These are phyloP conservation scores for Flaveria sonorensis DNA, from an alignment of 129 eudicot species.

Conservation along the genomic window DNA sequence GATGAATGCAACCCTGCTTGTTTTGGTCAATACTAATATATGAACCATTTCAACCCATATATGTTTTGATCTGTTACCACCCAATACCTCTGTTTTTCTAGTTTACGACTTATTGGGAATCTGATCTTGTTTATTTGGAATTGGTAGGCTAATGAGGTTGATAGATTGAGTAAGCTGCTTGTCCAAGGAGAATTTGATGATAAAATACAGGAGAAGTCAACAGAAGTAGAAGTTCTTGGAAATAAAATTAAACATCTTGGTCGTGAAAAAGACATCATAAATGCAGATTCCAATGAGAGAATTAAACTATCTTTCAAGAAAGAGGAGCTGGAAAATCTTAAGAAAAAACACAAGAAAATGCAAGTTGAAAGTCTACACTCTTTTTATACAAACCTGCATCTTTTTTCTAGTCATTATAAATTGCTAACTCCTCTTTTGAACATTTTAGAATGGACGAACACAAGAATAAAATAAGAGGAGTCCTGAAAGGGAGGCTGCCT, in stretches of 20 bases:
- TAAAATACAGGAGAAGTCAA: constrained; percentile 41
- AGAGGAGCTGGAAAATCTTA: constrained; percentile 53
- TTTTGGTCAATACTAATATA: neutral
- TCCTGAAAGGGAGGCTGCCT: constrained; percentile 91
- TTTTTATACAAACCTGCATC: neutral
- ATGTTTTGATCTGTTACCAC: neutral
- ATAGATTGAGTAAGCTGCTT: constrained; percentile 61
- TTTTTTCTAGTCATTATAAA: constrained; percentile 8
- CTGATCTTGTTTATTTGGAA: constrained; percentile 25
- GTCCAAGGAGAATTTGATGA: constrained; percentile 50
- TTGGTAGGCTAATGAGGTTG: constrained; percentile 59
- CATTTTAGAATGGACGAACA: constrained; percentile 71
- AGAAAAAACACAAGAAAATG: constrained; percentile 77
- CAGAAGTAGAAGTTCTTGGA: constrained; percentile 39
- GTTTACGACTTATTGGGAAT: constrained; percentile 3
- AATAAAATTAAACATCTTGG: constrained; percentile 49
- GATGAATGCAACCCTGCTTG: neutral
- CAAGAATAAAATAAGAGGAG: constrained; percentile 74
- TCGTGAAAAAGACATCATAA: constrained; percentile 53
- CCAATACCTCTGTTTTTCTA: neutral
- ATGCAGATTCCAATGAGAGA: constrained; percentile 55
- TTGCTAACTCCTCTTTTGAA: constrained; percentile 8
- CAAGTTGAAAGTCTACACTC: constrained; percentile 44
- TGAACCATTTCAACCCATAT: neutral
- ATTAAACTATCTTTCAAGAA: constrained; percentile 43